phyloP scores from a whole-genome alignment of 2,329 filamentous ascomycete species.

The Diaporthe amygdali region DNA sequence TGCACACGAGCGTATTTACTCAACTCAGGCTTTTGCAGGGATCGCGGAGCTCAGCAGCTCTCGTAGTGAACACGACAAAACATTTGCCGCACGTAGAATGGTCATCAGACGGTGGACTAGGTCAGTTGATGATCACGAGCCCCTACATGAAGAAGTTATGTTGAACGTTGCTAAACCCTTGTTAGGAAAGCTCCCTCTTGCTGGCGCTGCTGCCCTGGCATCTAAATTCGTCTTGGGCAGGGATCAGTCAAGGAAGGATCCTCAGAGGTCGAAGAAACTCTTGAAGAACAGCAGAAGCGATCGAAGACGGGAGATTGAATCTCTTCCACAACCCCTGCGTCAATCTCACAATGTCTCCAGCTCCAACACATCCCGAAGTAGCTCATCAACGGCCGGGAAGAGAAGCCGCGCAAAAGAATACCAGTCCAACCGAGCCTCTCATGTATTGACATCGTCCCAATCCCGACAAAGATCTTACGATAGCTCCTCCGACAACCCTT shows the following conservation, averaged over 20 bases:
- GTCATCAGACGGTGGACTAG: slow-evolving; percentile 11
- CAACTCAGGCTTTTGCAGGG: not conserved
- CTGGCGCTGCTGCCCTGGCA: not conserved
- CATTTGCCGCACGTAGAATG: slow-evolving; percentile 16
- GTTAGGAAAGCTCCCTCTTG: slow-evolving; percentile 11
- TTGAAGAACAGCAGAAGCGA: not conserved
- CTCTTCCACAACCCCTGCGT: not conserved
- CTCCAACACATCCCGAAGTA: not conserved
- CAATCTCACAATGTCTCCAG: not conserved
- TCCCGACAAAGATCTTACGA: not conserved
- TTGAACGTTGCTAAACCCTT: not conserved
- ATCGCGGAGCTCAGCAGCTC: slow-evolving; percentile 6
- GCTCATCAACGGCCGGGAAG: not conserved
- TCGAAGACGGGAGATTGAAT: not conserved
- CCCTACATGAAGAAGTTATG: not conserved
- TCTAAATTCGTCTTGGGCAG: not conserved
- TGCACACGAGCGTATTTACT: not conserved
- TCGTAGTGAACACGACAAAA: slow-evolving; percentile 12
- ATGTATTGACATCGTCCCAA: not conserved
- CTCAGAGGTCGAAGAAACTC: not conserved
- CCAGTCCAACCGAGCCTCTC: not conserved
- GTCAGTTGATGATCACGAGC: not conserved
- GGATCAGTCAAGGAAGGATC: not conserved
- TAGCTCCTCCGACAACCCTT: not conserved
- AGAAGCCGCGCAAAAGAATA: not conserved